Evolutionary conservation across 2,329 filamentous ascomycete species (phyloP).

Genomic region (Emergomyces orientalis): DNA sequence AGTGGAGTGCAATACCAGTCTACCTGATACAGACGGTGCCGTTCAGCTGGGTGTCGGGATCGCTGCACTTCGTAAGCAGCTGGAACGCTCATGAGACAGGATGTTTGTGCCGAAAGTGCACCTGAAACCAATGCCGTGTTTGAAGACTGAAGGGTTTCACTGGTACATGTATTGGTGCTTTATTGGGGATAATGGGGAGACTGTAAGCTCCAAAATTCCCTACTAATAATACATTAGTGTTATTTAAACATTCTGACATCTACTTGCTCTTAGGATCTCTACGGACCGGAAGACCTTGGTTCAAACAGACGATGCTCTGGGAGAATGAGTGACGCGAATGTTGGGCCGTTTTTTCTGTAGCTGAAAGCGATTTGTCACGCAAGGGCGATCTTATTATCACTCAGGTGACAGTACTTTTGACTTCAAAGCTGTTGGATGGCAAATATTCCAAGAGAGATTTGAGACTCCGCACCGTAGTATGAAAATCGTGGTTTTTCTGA

Average conservation of each 20-base stretch:
- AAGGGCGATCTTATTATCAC: neutral
- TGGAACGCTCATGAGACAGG: constrained; percentile 2
- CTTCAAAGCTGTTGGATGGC: neutral
- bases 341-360: neutral
- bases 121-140: constrained; percentile 4
- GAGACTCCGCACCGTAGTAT: neutral
- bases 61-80: neutral
- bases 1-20: neutral
- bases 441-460: no score
- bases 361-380: neutral
- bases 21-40: neutral
- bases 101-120: neutral
- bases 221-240: neutral
- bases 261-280: neutral
- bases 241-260: neutral
- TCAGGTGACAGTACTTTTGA: neutral
- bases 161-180: constrained; percentile 7
- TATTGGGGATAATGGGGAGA: constrained; percentile 1
- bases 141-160: neutral
- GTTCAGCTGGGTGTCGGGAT: constrained; percentile 5
- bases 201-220: neutral
- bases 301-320: neutral
- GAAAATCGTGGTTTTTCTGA: neutral
- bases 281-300: neutral
- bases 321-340: neutral